Base-by-base conservation (phyloP, 768 basidiomycete species). In the Paxillus rubicundulus region DNA sequence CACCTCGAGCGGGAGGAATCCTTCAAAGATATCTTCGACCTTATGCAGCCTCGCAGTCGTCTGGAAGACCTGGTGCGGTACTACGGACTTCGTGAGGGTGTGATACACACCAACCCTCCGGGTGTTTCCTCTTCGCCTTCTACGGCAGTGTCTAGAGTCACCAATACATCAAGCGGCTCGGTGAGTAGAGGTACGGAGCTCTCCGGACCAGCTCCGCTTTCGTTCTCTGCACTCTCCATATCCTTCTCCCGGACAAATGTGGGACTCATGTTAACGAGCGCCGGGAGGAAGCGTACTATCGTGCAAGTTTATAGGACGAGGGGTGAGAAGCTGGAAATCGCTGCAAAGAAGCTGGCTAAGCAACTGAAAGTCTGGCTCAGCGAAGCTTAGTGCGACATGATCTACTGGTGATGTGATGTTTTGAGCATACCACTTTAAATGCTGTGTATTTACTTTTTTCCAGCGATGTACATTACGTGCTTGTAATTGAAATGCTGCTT, bases 1-100 rank as follows among this genome's bases (percentile, higher is more conserved):
- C 88, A 92, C 59, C 79, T 89, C 43, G 85, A 86, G 60, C 76
- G 85, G 12, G 84, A 86, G 49, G 89, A 90, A 64, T 77, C 79
- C 9, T 92, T 87, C 74, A 83, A 82, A 53, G 90, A 92, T 60
- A 70, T 92, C 21, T 92, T 92, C 64, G 86, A 87, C 56, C 77
- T 87, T 48, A 77, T 74, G 58, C 87, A 92, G 69, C 90, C 90
- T 5, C 80, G 82, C 45, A 80, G 82, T 27, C 73, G 90, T 18
- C 64, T 87, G n/a, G 90, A 92, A 67, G 90, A 92, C 64, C 76
- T 92, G 34, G 75, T 91, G 12, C 64, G 72, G 24, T 51, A 65
- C 33, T 72, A 76, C 46, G 80, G 79, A 32, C 51, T 70, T 5
- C 70, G 74, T 4, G 70, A 71, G 16, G 75, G 72, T 18, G 63